Conservation (phyloP, 2,329 filamentous ascomycete species). For the Coniochaeta pulveracea region DNA sequence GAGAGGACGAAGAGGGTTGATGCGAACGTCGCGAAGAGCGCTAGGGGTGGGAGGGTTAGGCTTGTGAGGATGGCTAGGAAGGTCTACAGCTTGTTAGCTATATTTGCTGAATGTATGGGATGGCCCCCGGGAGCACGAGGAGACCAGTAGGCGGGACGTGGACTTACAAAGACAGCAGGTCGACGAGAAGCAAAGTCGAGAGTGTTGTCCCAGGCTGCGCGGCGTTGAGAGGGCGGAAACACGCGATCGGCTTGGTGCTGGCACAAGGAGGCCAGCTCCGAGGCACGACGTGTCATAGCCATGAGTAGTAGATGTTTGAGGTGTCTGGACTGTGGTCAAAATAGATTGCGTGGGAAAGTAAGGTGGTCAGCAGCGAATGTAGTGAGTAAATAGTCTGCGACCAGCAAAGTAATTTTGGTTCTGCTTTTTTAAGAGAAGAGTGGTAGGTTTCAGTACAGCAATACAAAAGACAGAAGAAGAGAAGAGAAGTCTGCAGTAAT, state of each 20-base stretch:
- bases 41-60: conserved; percentile 53
- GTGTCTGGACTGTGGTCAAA: too few relatives aligned
- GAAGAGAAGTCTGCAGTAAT: too few relatives aligned
- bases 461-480: too few relatives aligned
- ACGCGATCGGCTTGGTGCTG: conserved; percentile 34
- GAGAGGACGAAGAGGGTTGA: conserved; percentile 51
- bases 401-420: too few relatives aligned
- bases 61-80: conserved; percentile 53
- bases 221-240: conserved; percentile 50
- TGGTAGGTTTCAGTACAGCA: too few relatives aligned
- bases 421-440: too few relatives aligned
- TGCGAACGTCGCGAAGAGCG: conserved; percentile 58
- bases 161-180: conserved; percentile 57
- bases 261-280: conserved; percentile 25
- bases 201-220: conserved; percentile 40
- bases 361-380: too few relatives aligned
- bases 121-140: not conserved
- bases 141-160: not conserved
- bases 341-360: too few relatives aligned
- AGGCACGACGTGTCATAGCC: conserved; percentile 21
- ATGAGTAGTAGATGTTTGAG: too few relatives aligned
- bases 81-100: conserved; percentile 14
- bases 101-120: not conserved
- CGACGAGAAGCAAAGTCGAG: conserved; percentile 47
- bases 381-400: too few relatives aligned